Evolutionary conservation across 2,329 filamentous ascomycete species (phyloP), one percentile per base, ranked within the genome.

Genomic region (Fusarium palustre): DNA sequence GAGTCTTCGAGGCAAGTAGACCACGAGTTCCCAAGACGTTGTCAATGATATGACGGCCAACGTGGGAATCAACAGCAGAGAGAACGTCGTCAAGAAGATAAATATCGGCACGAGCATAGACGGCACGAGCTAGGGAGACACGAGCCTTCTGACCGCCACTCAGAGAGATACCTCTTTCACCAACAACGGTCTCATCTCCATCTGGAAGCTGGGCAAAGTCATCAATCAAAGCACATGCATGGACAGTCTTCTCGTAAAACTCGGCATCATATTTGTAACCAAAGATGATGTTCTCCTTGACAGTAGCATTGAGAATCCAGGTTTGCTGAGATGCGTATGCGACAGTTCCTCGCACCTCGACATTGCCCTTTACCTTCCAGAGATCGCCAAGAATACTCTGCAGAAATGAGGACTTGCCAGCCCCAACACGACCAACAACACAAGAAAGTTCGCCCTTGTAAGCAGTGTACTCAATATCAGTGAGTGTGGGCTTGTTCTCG

Each of bases 231-330:
- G 96, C 96, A 78, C 97, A 99, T 41, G 96, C 95, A 77, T 93
- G 90, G 52, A 99, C 86, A 1, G 95, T 97, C 75, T 92, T 90
- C 58, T 98, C 93, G 81, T 99, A 99, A 80, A 99, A 99, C 31
- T 91, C 87, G 7, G 94, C 90, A 79, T 99, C 95, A 84, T 92
- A 97, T 47, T 93, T 90, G 80, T 99, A 94, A 3, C 96, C 96
- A 76, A 99, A 99, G 7, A 97, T 86, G 72, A 99, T 97, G 77
- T 99, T 99, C 77, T 99, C 96, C 74, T 94, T 93, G 59, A 99
- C 94, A 31, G 92, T 97, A 11, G 96, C 96, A 77, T 99, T 99
- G 90, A 98, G 95, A 54, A 99, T 92, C 96, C 97, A 99, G 22
- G 94, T 85, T 75, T 92, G 90, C 79, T 99, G 97, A 18, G 94